phyloP scores from a whole-genome alignment of 352 stramenopile species.

The Globisporangium carolinianum region DNA sequence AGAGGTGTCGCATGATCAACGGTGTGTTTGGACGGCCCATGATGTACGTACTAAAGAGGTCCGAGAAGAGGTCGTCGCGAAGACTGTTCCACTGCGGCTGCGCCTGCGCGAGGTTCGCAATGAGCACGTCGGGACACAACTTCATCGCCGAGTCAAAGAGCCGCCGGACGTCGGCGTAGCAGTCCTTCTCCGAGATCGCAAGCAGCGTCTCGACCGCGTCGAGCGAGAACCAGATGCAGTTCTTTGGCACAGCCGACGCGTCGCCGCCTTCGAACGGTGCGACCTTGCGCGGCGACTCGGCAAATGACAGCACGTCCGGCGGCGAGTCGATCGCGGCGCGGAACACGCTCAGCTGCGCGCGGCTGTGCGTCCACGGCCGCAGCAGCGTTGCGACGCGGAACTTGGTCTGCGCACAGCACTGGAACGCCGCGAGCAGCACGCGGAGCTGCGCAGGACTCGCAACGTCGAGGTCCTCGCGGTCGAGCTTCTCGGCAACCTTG shows the following conservation, averaged over 20 bases:
- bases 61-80: conserved; percentile 82
- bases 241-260: conserved; percentile 75
- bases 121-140: conserved; percentile 77
- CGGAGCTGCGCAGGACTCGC: conserved; percentile 56
- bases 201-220: conserved; percentile 79
- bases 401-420: conserved; percentile 77
- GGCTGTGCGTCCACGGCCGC: conserved; percentile 72
- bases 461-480: conserved; percentile 67
- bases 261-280: conserved; percentile 83
- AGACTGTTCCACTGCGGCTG: conserved; percentile 75
- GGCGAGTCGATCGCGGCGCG: conserved; percentile 74
- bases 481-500: conserved; percentile 82
- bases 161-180: conserved; percentile 77
- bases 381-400: conserved; percentile 68
- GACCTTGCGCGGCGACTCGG: conserved; percentile 73
- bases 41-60: conserved; percentile 84
- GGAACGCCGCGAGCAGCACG: conserved; percentile 70
- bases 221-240: conserved; percentile 84
- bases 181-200: conserved; percentile 75
- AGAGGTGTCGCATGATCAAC: conserved; percentile 84
- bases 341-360: conserved; percentile 69
- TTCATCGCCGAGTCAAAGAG: conserved; percentile 78
- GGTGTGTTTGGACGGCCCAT: conserved; percentile 80
- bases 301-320: conserved; percentile 75
- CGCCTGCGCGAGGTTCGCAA: conserved; percentile 77